These are phyloP conservation scores for Lachnellula suecica DNA, from an alignment of 2,329 filamentous ascomycete genomes.

Conservation along the genomic window DNA sequence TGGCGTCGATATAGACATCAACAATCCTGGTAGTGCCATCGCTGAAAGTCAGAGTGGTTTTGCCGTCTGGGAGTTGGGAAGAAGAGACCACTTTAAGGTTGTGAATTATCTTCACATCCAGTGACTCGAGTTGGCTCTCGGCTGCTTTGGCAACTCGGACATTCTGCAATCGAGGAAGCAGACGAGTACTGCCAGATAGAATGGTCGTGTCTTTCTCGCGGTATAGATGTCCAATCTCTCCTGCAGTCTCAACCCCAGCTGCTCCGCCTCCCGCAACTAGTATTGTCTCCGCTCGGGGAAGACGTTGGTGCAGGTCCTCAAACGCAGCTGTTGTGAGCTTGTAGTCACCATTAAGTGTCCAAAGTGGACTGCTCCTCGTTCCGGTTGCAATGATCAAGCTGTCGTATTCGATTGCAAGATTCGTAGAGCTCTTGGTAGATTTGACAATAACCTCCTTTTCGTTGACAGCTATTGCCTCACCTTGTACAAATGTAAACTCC, in stretches of 20 bases:
- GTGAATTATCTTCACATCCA: slow-evolving; percentile 49
- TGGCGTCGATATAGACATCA: slow-evolving; percentile 48
- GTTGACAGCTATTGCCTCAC: slow-evolving; percentile 47
- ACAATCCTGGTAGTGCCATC: slow-evolving; percentile 42
- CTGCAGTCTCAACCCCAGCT: slow-evolving; percentile 32
- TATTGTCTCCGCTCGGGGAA: slow-evolving; percentile 23
- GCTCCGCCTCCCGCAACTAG: slow-evolving; percentile 32
- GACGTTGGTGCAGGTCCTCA: slow-evolving; percentile 34
- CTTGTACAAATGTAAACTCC: slow-evolving; percentile 51
- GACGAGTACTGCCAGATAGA: slow-evolving; percentile 11
- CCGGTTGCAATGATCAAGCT: slow-evolving; percentile 50
- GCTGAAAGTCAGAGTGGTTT: slow-evolving; percentile 39
- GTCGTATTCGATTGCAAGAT: neutral
- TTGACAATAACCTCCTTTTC: slow-evolving; percentile 40
- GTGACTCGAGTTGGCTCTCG: slow-evolving; percentile 44
- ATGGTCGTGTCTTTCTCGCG: slow-evolving; percentile 17
- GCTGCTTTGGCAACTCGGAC: slow-evolving; percentile 12
- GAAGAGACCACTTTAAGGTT: slow-evolving; percentile 38
- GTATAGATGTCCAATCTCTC: slow-evolving; percentile 27
- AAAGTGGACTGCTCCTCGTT: slow-evolving; percentile 38
- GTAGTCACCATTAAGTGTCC: slow-evolving; percentile 44
- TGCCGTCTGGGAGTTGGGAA: slow-evolving; percentile 23
- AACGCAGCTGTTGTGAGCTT: slow-evolving; percentile 19
- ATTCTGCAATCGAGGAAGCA: slow-evolving; percentile 12
- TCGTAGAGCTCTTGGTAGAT: slow-evolving; percentile 33